These are phyloP conservation scores for Fallopia convolvulus DNA, from an alignment of 148 eudicot species.

Conservation along the genomic window DNA sequence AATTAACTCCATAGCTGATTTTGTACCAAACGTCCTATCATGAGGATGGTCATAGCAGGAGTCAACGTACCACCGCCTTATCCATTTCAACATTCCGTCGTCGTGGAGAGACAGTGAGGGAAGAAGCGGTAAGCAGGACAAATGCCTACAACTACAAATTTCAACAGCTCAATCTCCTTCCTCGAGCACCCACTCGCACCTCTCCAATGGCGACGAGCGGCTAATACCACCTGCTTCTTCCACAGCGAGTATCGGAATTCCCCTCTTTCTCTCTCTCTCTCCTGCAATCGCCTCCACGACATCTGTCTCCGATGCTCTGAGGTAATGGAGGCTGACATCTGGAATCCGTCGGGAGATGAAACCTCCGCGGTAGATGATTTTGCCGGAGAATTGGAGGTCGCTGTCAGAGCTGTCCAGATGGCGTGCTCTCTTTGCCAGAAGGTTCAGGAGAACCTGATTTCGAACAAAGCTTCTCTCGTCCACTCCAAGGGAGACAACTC, in stretches of 20 bases:
- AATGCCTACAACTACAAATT: background rate
- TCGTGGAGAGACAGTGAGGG: background rate
- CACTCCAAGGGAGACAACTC: conserved; percentile 46
- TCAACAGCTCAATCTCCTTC: background rate
- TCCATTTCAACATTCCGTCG: too few species aligned
- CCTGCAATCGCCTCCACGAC: background rate
- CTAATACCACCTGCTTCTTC: background rate
- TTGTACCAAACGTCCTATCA: too few species aligned
- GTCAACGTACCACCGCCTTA: too few species aligned
- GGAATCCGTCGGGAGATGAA: background rate
- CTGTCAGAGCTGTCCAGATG: conserved; percentile 52
- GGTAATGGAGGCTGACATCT: background rate
- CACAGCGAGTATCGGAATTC: background rate
- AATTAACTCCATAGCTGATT: too few species aligned
- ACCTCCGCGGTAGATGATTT: conserved; percentile 9
- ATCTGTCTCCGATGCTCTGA: background rate
- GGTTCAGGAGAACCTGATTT: conserved; percentile 33
- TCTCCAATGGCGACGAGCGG: background rate
- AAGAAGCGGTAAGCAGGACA: background rate
- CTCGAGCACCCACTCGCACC: background rate
- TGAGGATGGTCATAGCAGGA: too few species aligned
- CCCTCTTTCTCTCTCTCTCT: background rate
- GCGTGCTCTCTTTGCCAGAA: conserved; percentile 38
- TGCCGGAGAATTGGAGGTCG: conserved; percentile 39
- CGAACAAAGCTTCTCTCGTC: conserved; percentile 19